Evolutionary conservation across 2,329 filamentous ascomycete genomes (phyloP), one percentile per base, ranked within the genome.

Genomic region (Amphichorda felina): DNA sequence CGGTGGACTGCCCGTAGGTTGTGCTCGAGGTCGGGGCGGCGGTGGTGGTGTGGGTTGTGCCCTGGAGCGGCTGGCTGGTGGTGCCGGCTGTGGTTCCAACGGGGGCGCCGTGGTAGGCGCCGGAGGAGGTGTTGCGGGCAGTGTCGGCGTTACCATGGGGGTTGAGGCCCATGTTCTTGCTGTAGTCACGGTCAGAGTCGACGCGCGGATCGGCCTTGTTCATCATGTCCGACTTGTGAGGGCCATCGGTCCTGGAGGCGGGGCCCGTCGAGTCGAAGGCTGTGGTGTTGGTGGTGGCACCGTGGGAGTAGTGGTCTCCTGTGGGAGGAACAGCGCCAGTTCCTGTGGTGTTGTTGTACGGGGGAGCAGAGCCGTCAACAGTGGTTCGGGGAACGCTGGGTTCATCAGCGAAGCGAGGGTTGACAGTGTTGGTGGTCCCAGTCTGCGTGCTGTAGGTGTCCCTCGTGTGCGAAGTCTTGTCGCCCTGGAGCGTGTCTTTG

Each of bases 131-230:
- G 16, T 36, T 29, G 29, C 35, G 37, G 14, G 43, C 43, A 4
- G 43, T 39, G 30, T 40, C 38, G 36, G 40, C 42, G 28, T 50
- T 25, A 42, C 38, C 34, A 17, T 29, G 16, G 13, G 40, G 46
- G 43, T 55, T 55, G 22, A 43, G 40, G 10, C 53, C 52, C 41
- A 52, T 24, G 45, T 51, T 60, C 37, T 47, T 47, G 45, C 51
- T 55, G 31, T 57, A 51, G 36, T 66, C 64, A 11, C 66, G 55
- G 45, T 75, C 67, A 4, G 64, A 68, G 48, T 75, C 70, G 35
- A 72, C 57, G n/a, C 67, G 56, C 15, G 70, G 69, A 42, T 75
- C 71, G 3, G 50, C 30, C 46, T 70, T 70, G 59, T 75, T 75
- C 16, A 56, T 44, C 13, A 62, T 8, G 39, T 66, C 58, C 2